A percentile compares a stretch with the other conserved stretches of the same genome.
Evolutionary conservation across 2,329 filamentous ascomycete genomes (phyloP).

Genomic region (Penicillium hesseltinei): DNA sequence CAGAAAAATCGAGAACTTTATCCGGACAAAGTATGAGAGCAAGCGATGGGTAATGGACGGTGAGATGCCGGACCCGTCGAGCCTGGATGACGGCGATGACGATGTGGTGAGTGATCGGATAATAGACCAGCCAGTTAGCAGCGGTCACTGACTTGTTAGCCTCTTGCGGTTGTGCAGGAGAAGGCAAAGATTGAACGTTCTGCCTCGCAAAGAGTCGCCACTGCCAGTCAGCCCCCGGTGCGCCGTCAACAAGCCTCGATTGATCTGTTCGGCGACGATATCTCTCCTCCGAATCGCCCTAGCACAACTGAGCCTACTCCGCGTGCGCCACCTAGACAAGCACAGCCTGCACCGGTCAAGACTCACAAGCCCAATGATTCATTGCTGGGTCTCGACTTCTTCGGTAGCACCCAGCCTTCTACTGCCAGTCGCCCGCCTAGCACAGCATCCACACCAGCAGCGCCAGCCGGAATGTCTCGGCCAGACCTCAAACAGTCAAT

Average conservation of each 20-base stretch:
- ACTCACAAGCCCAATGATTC: slow-evolving; percentile 77
- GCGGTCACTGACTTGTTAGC: slow-evolving; percentile 43
- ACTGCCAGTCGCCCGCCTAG: slow-evolving; percentile 77
- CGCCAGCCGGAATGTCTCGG: slow-evolving; percentile 65
- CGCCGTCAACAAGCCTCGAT: slow-evolving; percentile 52
- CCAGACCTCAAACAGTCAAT: slow-evolving; percentile 98
- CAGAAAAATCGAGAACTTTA: slow-evolving; percentile 98
- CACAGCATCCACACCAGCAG: slow-evolving; percentile 63
- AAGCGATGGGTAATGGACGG: slow-evolving; percentile 99
- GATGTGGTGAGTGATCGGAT: slow-evolving; percentile 61
- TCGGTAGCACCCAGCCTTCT: slow-evolving; percentile 68
- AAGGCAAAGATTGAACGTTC: slow-evolving; percentile 67
- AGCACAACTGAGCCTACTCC: slow-evolving; percentile 69
- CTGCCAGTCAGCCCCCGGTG: slow-evolving; percentile 46
- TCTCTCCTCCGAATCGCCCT: slow-evolving; percentile 64
- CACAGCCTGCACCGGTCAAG: slow-evolving; percentile 52
- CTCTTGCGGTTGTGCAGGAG: slow-evolving; percentile 66
- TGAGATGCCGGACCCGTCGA: slow-evolving; percentile 85
- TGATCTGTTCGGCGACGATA: slow-evolving; percentile 79
- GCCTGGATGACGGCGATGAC: slow-evolving; percentile 83
- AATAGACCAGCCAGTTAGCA: neutral
- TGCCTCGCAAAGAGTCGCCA: slow-evolving; percentile 52
- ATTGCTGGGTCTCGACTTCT: slow-evolving; percentile 86
- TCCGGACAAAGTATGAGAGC: slow-evolving; percentile 96
- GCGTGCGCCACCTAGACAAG: slow-evolving; percentile 65